Evolutionary conservation across 2,329 filamentous ascomycete species (phyloP).

Genomic region (Paecilomyces niveus): DNA sequence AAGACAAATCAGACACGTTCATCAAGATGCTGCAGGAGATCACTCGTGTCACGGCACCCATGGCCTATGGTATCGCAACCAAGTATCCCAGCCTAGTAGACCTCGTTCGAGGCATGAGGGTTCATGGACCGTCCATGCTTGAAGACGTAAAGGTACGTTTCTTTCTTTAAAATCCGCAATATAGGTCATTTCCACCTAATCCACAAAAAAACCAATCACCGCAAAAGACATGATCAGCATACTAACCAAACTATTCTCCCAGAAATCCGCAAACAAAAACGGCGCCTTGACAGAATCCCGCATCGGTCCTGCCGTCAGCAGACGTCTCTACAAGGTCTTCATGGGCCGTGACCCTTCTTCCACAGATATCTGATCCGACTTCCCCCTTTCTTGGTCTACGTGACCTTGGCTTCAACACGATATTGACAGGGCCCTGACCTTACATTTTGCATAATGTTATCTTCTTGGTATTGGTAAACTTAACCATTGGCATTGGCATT

Average conservation of each 20-base stretch:
- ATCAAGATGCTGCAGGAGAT: slow-evolving; percentile 71
- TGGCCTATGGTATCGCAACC: slow-evolving; percentile 61
- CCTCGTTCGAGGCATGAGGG: slow-evolving; percentile 54
- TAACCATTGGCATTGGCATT: not conserved
- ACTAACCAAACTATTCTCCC: not conserved
- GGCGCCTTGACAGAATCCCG: slow-evolving; percentile 38
- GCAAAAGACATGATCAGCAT: not conserved
- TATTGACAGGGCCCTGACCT: not conserved
- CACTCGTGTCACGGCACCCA: slow-evolving; percentile 60
- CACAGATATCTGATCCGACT: slow-evolving; percentile 30
- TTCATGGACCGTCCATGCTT: slow-evolving; percentile 54
- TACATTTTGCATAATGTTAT: not conserved
- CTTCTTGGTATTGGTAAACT: not conserved
- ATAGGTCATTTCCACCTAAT: too few species aligned
- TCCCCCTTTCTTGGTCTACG: slow-evolving; percentile 13
- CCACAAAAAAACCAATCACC: not conserved
- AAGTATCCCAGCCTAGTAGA: slow-evolving; percentile 53
- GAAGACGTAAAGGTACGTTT: slow-evolving; percentile 47
- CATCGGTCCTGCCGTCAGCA: slow-evolving; percentile 42
- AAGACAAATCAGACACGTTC: slow-evolving; percentile 60
- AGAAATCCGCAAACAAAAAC: slow-evolving; percentile 44
- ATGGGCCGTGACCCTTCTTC: slow-evolving; percentile 39
- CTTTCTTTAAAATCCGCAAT: not conserved
- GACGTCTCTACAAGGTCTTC: slow-evolving; percentile 43
- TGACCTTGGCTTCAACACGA: not conserved